These are phyloP conservation scores for Asterophora parasitica DNA, from an alignment of 768 basidiomycete genomes.

Conservation along the genomic window DNA sequence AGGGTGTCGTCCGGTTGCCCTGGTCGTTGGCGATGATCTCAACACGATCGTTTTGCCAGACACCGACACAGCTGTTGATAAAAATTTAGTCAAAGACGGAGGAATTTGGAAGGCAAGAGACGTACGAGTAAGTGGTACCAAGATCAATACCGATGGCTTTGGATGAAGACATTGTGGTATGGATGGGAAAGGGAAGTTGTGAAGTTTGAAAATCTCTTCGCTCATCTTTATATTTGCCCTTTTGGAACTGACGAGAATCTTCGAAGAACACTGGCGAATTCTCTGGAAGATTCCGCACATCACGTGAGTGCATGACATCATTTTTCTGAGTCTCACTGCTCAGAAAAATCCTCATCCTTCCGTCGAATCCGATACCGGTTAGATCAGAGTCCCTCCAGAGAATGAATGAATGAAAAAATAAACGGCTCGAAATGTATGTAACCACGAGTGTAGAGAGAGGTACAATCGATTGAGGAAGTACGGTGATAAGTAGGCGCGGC, in stretches of 20 bases:
- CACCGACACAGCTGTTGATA: constrained; percentile 84
- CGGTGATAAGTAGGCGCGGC: too few species aligned
- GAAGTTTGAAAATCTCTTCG: constrained; percentile 8
- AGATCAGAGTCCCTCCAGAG: too few species aligned
- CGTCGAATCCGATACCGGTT: too few species aligned
- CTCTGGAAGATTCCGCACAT: constrained; percentile 39
- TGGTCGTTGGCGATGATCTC: constrained; percentile 97
- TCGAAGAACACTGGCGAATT: constrained; percentile 34
- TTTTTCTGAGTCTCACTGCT: too few species aligned
- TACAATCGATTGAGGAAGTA: neutral
- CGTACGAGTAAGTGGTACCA: constrained; percentile 90
- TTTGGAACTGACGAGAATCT: constrained; percentile 34
- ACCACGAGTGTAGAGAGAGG: neutral
- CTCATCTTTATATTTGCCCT: constrained; percentile 32
- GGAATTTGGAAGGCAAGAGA: constrained; percentile 13
- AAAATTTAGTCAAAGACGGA: constrained; percentile 9
- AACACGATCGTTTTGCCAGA: constrained; percentile 99
- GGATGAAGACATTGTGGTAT: constrained; percentile 45
- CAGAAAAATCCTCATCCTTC: too few species aligned
- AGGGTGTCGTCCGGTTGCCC: constrained; percentile 93
- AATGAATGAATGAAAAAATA: neutral
- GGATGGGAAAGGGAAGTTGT: constrained; percentile 12
- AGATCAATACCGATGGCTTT: constrained; percentile 92
- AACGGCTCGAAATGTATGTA: constrained; percentile 1
- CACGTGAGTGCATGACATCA: constrained; percentile 30